Evolutionary conservation across 2,329 filamentous ascomycete species (phyloP).

Genomic region (Calonectria pteridis): DNA sequence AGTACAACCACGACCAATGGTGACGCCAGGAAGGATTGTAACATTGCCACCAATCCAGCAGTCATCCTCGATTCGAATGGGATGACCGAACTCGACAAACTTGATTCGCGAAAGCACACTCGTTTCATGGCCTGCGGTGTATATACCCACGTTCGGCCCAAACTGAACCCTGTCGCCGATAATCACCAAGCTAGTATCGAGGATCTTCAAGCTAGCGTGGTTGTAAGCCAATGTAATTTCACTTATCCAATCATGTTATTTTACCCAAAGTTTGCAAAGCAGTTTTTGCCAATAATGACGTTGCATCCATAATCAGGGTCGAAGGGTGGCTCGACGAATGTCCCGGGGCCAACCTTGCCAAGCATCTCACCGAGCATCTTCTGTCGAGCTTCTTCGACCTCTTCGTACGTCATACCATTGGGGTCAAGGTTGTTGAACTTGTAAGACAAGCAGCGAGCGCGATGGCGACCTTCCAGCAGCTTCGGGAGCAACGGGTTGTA

Average conservation of each 20-base stretch:
- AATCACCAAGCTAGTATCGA: slow-evolving; percentile 78
- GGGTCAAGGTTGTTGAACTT: slow-evolving; percentile 43
- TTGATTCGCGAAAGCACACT: slow-evolving; percentile 66
- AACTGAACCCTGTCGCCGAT: slow-evolving; percentile 80
- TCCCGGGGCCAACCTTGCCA: slow-evolving; percentile 49
- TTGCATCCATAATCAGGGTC: slow-evolving; percentile 76
- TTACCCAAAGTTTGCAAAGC: slow-evolving; percentile 68
- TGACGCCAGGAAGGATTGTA: slow-evolving; percentile 64
- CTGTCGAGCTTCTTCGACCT: slow-evolving; percentile 15
- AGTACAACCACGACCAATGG: slow-evolving; percentile 63
- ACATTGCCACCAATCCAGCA: slow-evolving; percentile 67
- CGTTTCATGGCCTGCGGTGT: slow-evolving; percentile 78
- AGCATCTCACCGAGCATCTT: slow-evolving; percentile 35
- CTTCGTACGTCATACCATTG: slow-evolving; percentile 27
- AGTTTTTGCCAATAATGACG: slow-evolving; percentile 70
- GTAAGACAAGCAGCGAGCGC: slow-evolving; percentile 34
- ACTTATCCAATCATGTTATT: neutral
- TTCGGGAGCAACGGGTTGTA: slow-evolving; percentile 36
- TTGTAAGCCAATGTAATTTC: neutral
- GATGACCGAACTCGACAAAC: slow-evolving; percentile 59
- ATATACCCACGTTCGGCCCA: slow-evolving; percentile 79
- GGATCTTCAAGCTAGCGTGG: slow-evolving; percentile 64
- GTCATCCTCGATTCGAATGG: slow-evolving; percentile 63
- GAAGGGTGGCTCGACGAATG: slow-evolving; percentile 72
- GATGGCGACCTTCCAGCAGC: slow-evolving; percentile 38